Evolutionary conservation across 495 filamentous ascomycete genomes (phyloP).

Genomic region (Daldinia bambusicola): DNA sequence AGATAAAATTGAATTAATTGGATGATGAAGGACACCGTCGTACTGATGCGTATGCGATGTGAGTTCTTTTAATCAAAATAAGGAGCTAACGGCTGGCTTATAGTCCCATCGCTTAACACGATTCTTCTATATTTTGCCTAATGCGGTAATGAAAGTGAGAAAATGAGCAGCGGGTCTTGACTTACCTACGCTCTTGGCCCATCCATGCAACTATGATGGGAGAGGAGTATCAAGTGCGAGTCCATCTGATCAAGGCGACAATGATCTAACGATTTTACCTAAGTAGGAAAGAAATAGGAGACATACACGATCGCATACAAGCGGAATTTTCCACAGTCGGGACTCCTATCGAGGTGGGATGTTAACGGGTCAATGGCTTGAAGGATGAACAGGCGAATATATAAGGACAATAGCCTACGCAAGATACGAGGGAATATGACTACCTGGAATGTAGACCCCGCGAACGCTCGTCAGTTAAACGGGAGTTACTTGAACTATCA

Average conservation of each 20-base stretch:
- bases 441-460: neutral
- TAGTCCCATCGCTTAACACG: neutral
- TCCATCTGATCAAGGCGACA: neutral
- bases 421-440: neutral
- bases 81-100: neutral
- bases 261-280: neutral
- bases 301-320: neutral
- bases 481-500: neutral
- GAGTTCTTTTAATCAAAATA: neutral
- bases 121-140: constrained; percentile 2
- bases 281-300: neutral
- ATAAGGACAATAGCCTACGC: neutral
- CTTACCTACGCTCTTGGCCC: neutral
- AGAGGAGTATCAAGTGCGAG: neutral
- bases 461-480: neutral
- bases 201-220: neutral
- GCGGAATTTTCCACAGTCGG: neutral
- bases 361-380: neutral
- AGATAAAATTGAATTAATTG: neutral
- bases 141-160: neutral
- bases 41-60: neutral
- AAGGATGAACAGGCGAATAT: neutral
- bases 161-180: neutral
- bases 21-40: neutral
- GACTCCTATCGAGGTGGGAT: neutral